phyloP scores from a whole-genome alignment of 768 basidiomycete species.

The Rhizopogon sp. region DNA sequence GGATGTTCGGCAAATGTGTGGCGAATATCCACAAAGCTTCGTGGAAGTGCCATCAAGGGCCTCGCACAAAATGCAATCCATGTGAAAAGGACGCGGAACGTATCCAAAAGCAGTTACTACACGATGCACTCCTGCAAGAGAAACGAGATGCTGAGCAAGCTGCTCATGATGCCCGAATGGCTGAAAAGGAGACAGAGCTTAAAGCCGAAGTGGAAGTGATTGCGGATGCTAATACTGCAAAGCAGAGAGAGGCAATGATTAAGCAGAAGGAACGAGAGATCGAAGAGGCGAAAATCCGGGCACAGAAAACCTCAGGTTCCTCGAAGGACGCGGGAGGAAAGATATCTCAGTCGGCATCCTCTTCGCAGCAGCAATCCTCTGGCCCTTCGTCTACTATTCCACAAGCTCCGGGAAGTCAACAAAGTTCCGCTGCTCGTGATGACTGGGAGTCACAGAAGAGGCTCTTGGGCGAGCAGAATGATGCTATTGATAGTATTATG shows the following conservation, averaged over 20 bases:
- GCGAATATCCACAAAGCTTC: conserved; percentile 34
- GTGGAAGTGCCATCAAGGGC: conserved; percentile 35
- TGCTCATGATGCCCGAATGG: conserved; percentile 32
- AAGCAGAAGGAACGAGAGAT: conserved; percentile 39
- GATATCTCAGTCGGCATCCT: neutral
- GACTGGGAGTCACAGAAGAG: conserved; percentile 52
- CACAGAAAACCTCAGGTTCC: neutral
- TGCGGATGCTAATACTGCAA: conserved; percentile 28
- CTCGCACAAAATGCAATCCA: conserved; percentile 30
- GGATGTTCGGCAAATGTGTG: conserved; percentile 32
- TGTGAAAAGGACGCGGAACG: conserved; percentile 38
- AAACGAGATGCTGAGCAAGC: conserved; percentile 38
- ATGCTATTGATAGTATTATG: conserved; percentile 53
- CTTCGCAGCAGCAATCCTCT: neutral
- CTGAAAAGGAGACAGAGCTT: conserved; percentile 34
- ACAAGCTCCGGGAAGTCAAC: neutral
- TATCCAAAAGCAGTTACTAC: conserved; percentile 30
- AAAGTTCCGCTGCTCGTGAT: neutral
- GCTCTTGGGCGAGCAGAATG: conserved; percentile 42
- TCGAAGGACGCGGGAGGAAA: neutral
- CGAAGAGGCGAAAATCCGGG: conserved; percentile 15
- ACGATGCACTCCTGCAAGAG: conserved; percentile 32
- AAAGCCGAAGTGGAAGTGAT: conserved; percentile 20
- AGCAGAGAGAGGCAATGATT: conserved; percentile 29
- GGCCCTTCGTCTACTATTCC: neutral